A percentile compares a stretch with the other conserved stretches of the same genome.
phyloP scores from a whole-genome alignment of 2,329 filamentous ascomycete genomes.

The Dryadomyces sulphureus region DNA sequence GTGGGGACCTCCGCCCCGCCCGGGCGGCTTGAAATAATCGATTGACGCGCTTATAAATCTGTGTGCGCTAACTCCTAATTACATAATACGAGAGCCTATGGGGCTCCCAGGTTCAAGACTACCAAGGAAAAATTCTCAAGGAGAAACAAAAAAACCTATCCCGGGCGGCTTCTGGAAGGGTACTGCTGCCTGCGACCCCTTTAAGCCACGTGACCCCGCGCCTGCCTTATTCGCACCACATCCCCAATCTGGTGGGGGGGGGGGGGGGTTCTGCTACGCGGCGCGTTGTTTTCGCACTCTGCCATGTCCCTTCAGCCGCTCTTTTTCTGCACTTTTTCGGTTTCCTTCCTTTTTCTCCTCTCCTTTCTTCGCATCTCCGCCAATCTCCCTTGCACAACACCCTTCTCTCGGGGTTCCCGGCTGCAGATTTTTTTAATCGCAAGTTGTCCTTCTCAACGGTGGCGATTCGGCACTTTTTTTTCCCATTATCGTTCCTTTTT shows the following conservation, averaged over 20 bases:
- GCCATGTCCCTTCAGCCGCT: neutral
- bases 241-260: neutral
- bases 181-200: neutral
- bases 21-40: too few relatives aligned
- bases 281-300: conserved; percentile 5
- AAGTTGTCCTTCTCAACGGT: neutral
- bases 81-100: too few relatives aligned
- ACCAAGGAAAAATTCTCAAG: too few relatives aligned
- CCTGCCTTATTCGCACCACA: conserved; percentile 1
- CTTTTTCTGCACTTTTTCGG: neutral
- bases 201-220: conserved; percentile 9
- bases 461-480: neutral
- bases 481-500: neutral
- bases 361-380: neutral
- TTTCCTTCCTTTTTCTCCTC: neutral
- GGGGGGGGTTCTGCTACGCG: conserved; percentile 3
- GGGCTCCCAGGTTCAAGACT: too few relatives aligned
- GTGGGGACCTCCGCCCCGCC: too few relatives aligned
- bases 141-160: too few relatives aligned
- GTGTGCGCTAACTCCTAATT: too few relatives aligned
- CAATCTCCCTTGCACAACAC: neutral
- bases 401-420: neutral
- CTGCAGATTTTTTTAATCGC: neutral
- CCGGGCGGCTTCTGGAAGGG: too few relatives aligned
- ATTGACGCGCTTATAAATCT: too few relatives aligned